Conservation (phyloP, 1,139 yeast genomes). For the Saccharomyces pastorianus region DNA sequence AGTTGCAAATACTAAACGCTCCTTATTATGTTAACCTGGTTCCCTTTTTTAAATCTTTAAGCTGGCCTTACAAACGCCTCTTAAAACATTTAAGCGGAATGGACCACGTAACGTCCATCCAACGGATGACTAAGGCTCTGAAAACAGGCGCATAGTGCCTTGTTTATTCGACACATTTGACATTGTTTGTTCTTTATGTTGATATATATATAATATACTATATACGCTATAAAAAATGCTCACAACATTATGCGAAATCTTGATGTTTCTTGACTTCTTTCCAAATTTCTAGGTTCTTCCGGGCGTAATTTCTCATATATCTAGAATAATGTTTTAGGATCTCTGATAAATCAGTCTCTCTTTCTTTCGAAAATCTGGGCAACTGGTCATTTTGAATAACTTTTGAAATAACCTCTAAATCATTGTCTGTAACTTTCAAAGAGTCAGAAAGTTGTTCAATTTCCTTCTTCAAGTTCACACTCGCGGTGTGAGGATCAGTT, state of each 20-base stretch:
- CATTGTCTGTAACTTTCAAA: constrained; percentile 27
- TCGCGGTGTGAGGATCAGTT: constrained; percentile 19
- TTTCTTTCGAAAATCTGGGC: constrained; percentile 21
- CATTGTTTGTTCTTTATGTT: not conserved
- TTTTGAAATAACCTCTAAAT: constrained; percentile 28
- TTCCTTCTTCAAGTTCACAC: constrained; percentile 26
- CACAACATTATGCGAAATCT: not conserved
- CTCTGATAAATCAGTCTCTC: constrained; percentile 25
- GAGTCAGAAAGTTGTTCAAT: constrained; percentile 29
- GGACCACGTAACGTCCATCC: constrained; percentile 20
- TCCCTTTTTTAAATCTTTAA: constrained; percentile 62
- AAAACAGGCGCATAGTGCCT: not conserved
- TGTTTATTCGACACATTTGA: not conserved
- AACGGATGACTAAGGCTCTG: not conserved
- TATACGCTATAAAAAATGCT: not conserved
- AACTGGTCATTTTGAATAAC: constrained; percentile 27
- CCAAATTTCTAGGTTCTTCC: constrained; percentile 33
- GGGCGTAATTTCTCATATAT: constrained; percentile 29
- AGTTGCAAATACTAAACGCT: constrained; percentile 57
- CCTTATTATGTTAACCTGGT: constrained; percentile 72
- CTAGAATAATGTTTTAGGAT: constrained; percentile 24
- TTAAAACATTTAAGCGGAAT: constrained; percentile 24
- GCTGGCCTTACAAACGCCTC: constrained; percentile 53
- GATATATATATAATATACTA: not conserved
- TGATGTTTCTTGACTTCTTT: constrained; percentile 28